phyloP scores from a whole-genome alignment of 179 eudicot genomes.

The Vitellaria paradoxa region DNA sequence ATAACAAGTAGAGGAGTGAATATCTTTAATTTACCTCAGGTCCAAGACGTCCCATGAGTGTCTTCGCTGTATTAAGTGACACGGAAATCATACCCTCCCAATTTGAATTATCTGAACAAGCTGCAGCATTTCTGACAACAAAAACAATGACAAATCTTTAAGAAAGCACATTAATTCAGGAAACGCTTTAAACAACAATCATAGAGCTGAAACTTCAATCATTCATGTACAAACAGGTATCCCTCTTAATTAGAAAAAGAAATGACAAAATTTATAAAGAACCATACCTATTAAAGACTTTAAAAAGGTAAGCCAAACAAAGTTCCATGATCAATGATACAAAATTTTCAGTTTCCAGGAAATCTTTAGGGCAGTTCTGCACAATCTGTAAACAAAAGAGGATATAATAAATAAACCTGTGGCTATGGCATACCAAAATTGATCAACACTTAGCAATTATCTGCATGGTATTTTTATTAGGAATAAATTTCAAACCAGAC shows the following conservation, averaged over 20 bases:
- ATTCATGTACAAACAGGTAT: background rate
- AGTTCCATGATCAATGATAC: conserved; percentile 56
- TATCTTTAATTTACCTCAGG: conserved; percentile 44
- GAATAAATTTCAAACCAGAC: background rate
- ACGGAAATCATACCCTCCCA: conserved; percentile 50
- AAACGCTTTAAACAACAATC: conserved; percentile 4
- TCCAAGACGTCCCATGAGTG: conserved; percentile 43
- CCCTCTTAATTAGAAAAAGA: background rate
- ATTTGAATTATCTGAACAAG: conserved; percentile 32
- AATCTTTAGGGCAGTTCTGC: conserved; percentile 69
- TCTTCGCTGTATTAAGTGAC: conserved; percentile 49
- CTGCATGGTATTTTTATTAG: background rate
- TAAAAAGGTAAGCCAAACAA: conserved; percentile 58
- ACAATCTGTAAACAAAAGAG: conserved; percentile 52
- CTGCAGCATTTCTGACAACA: conserved; percentile 34
- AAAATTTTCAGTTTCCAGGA: conserved; percentile 54
- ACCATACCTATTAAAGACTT: conserved; percentile 50
- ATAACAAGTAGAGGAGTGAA: background rate
- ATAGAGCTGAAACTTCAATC: conserved; percentile 1
- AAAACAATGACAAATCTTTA: conserved; percentile 9
- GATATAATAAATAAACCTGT: conserved; percentile 3
- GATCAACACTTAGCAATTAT: background rate
- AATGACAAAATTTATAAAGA: background rate
- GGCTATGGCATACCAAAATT: conserved; percentile 7
- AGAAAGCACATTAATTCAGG: background rate